Conservation (phyloP, 78 protist genomes). For the Dictyostelium purpureum region DNA sequence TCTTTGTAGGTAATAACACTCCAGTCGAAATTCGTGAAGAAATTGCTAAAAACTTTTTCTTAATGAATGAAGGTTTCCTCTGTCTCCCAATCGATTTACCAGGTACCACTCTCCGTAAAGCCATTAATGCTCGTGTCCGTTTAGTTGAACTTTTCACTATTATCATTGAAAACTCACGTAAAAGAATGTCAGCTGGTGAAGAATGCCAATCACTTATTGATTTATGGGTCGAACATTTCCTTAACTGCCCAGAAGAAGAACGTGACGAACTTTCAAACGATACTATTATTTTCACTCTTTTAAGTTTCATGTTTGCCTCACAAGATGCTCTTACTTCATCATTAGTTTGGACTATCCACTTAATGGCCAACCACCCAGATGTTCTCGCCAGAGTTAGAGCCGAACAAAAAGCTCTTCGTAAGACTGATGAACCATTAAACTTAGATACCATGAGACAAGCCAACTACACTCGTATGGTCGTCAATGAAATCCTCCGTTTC, state of each 20-base stretch:
- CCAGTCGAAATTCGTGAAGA: slow-evolving; percentile 13
- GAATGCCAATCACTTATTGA: slow-evolving; percentile 62
- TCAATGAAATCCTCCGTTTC: slow-evolving; percentile 85
- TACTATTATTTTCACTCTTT: slow-evolving; percentile 24
- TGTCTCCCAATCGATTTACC: slow-evolving; percentile 77
- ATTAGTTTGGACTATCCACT: slow-evolving; percentile 73
- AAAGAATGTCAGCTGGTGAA: slow-evolving; percentile 48
- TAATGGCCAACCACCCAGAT: slow-evolving; percentile 80
- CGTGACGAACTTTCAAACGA: slow-evolving; percentile 51
- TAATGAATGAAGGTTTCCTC: slow-evolving; percentile 84
- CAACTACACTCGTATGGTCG: slow-evolving; percentile 81
- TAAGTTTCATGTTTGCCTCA: slow-evolving; percentile 85
- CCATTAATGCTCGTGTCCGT: slow-evolving; percentile 68
- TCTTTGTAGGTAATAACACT: slow-evolving; percentile 81
- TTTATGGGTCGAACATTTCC: slow-evolving; percentile 70
- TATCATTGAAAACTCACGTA: slow-evolving; percentile 18
- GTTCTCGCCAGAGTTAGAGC: slow-evolving; percentile 73
- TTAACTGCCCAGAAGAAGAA: slow-evolving; percentile 36
- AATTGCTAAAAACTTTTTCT: slow-evolving; percentile 54
- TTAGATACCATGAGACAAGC: slow-evolving; percentile 71
- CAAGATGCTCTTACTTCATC: slow-evolving; percentile 87
- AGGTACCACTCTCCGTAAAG: slow-evolving; percentile 74
- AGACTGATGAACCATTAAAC: slow-evolving; percentile 21
- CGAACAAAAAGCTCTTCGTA: slow-evolving; percentile 78
- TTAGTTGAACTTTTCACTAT: slow-evolving; percentile 47